Conservation (phyloP, 257 asterid genomes). For the Haberlea rhodopensis region DNA sequence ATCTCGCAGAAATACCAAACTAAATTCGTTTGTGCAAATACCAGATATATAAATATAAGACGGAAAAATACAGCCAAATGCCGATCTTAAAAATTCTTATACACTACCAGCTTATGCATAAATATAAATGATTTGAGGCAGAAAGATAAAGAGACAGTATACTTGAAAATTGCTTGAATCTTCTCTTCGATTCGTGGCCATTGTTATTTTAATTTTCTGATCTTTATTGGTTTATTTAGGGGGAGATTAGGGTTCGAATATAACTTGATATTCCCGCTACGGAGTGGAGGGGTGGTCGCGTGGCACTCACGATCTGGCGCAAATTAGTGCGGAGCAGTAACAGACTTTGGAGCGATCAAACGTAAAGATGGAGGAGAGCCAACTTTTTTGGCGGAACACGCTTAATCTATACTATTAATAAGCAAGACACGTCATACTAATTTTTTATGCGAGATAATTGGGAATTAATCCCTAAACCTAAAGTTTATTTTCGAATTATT, state of each 20-base stretch:
- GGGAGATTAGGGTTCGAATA: background rate
- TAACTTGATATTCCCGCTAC: background rate
- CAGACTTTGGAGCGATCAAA: too few relatives aligned
- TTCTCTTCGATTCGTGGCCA: background rate
- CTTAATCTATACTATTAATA: too few relatives aligned
- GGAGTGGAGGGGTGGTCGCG: background rate
- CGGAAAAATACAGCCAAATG: background rate
- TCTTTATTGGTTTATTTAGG: background rate
- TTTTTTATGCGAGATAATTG: too few relatives aligned
- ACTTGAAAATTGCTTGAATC: background rate
- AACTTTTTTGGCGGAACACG: too few relatives aligned
- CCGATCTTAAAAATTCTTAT: background rate
- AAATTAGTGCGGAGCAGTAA: background rate
- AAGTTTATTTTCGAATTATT: too few relatives aligned
- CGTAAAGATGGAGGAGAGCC: too few relatives aligned
- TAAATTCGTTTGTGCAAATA: too few relatives aligned
- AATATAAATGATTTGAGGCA: too few relatives aligned
- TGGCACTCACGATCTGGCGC: background rate
- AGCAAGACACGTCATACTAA: too few relatives aligned
- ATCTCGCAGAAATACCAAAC: too few relatives aligned
- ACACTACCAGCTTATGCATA: too few relatives aligned
- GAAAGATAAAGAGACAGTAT: background rate
- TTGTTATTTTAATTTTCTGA: background rate
- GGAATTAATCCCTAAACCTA: too few relatives aligned
- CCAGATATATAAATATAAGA: background rate